A percentile compares a stretch with the other conserved stretches of the same genome.
phyloP scores from a whole-genome alignment of 345 rosid species.

The Boechera stricta region DNA sequence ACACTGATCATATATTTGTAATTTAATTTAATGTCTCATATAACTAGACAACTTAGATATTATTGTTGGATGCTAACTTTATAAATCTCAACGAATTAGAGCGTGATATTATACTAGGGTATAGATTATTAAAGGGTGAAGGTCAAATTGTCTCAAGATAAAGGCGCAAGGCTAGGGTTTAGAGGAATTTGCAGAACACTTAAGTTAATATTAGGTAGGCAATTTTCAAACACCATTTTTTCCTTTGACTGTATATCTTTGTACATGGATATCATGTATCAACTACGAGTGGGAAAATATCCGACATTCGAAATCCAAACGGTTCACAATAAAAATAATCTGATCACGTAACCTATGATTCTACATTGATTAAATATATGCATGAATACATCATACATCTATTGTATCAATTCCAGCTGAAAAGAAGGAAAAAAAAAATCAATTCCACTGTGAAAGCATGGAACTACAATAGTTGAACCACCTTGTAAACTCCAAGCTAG shows the following conservation, averaged over 20 bases:
- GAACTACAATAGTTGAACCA: not conserved
- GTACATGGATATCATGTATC: not conserved
- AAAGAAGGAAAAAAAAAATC: no score
- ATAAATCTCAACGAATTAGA: not conserved
- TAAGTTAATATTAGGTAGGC: not conserved
- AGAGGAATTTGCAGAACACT: not conserved
- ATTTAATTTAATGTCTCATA: not conserved
- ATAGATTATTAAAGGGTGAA: not conserved
- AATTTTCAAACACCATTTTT: not conserved
- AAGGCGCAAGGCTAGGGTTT: conserved; percentile 18
- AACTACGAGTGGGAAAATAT: not conserved
- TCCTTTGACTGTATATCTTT: not conserved
- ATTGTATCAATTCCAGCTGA: not conserved
- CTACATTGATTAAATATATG: not conserved
- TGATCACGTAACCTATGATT: not conserved
- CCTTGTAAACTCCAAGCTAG: not conserved
- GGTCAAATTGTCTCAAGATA: not conserved
- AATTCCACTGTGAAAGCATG: not conserved
- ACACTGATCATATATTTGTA: not conserved
- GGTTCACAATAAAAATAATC: no score
- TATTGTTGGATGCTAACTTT: not conserved
- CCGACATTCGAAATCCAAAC: not conserved
- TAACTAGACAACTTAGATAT: conserved; percentile 13
- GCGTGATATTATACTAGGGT: not conserved
- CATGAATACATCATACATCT: not conserved